Evolutionary conservation across 2,329 filamentous ascomycete genomes (phyloP).

Genomic region (Epichloe sibirici): DNA sequence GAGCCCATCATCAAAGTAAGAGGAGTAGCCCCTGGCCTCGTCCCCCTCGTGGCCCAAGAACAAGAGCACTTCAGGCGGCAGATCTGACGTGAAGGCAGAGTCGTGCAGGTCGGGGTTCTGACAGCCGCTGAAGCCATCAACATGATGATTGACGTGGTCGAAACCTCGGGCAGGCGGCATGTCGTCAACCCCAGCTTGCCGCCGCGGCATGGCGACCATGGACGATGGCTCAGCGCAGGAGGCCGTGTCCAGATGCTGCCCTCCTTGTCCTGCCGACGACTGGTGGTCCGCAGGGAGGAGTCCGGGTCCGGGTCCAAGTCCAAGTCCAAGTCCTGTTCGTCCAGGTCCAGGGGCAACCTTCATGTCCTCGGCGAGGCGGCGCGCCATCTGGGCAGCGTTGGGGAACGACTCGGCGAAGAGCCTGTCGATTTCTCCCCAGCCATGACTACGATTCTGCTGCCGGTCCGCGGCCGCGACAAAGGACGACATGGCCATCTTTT

Average conservation of each 20-base stretch:
- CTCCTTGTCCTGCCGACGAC: neutral
- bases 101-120: neutral
- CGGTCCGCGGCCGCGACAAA: neutral
- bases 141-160: neutral
- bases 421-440: conserved; percentile 1
- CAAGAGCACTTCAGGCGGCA: neutral
- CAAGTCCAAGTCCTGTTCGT: no score
- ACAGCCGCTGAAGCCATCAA: no score
- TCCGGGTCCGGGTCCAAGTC: no score
- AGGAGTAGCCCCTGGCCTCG: neutral
- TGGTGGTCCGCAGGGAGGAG: neutral
- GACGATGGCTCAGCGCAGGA: neutral
- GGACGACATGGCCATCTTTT: neutral
- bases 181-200: neutral
- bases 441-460: neutral
- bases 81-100: neutral
- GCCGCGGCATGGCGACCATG: neutral
- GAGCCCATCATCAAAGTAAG: neutral
- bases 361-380: neutral
- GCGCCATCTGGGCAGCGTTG: neutral
- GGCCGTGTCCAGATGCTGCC: no score
- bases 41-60: neutral
- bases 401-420: conserved; percentile 1
- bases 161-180: neutral
- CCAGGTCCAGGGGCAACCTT: no score